A percentile compares a stretch with the other conserved stretches of the same genome.
Conservation (phyloP, 2,329 filamentous ascomycete species). For the Metarhizium anisopliae region DNA sequence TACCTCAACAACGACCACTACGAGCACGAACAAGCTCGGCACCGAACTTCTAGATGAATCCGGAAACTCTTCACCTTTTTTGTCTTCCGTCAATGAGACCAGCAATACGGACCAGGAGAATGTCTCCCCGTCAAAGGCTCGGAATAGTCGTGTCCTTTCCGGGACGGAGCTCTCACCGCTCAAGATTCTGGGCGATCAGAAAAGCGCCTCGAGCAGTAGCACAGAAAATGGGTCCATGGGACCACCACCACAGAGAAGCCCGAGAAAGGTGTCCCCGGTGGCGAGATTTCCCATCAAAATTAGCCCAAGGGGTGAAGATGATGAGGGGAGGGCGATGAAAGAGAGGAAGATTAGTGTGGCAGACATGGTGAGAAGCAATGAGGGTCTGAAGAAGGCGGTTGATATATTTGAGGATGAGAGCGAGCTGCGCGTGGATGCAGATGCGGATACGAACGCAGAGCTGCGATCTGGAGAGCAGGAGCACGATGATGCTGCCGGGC, state of each 20-base stretch:
- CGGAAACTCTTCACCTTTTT: constrained; percentile 19
- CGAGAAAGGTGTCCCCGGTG: constrained; percentile 40
- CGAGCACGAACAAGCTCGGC: background rate
- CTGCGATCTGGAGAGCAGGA: constrained; percentile 19
- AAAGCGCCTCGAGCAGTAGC: constrained; percentile 13
- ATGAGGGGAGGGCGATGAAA: constrained; percentile 9
- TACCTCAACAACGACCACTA: constrained; percentile 7
- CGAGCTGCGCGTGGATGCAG: constrained; percentile 16
- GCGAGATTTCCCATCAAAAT: constrained; percentile 55
- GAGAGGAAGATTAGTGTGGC: constrained; percentile 39
- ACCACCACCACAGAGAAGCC: constrained; percentile 26
- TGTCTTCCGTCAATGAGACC: constrained; percentile 23
- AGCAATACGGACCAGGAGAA: constrained; percentile 34
- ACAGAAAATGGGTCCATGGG: constrained; percentile 4
- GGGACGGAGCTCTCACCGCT: constrained; percentile 49
- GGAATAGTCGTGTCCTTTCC: constrained; percentile 47
- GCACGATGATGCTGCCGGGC: constrained; percentile 36
- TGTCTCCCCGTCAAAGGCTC: constrained; percentile 35
- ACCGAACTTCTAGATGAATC: constrained; percentile 8
- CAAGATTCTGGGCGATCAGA: constrained; percentile 39
- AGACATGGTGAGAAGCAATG: constrained; percentile 44
- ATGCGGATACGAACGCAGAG: constrained; percentile 14
- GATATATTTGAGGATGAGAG: constrained; percentile 52
- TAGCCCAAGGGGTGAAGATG: constrained; percentile 21
- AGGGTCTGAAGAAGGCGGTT: constrained; percentile 49